Conservation (phyloP, 2,329 filamentous ascomycete species). For the Dendryphion nanum region DNA sequence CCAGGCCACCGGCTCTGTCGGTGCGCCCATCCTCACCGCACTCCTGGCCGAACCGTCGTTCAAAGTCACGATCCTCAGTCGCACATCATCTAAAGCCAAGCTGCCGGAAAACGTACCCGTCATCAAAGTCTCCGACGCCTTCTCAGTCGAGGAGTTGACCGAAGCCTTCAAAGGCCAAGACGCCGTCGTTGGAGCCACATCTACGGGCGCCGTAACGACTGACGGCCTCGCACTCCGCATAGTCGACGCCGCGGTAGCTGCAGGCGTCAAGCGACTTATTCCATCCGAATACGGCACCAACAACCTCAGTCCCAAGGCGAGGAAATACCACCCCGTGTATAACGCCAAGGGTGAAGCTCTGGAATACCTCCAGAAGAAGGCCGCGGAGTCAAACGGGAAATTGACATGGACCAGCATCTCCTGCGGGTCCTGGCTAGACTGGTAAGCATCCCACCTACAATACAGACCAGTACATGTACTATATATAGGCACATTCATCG, state of each 20-base stretch:
- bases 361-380: slow-evolving; percentile 28
- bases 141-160: slow-evolving; percentile 24
- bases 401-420: slow-evolving; percentile 8
- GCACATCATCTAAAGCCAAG: slow-evolving; percentile 21
- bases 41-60: slow-evolving; percentile 34
- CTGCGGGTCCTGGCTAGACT: slow-evolving; percentile 25
- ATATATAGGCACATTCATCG: too few species aligned
- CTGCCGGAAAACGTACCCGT: slow-evolving; percentile 24
- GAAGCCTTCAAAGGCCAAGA: slow-evolving; percentile 36
- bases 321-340: slow-evolving; percentile 36
- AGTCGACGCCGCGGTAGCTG: slow-evolving; percentile 41
- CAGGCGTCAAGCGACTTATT: slow-evolving; percentile 41
- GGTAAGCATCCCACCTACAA: too few species aligned
- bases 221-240: slow-evolving; percentile 24
- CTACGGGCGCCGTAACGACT: slow-evolving; percentile 20
- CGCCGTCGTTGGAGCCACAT: slow-evolving; percentile 37
- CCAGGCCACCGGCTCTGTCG: slow-evolving; percentile 24
- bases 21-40: slow-evolving; percentile 25
- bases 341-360: slow-evolving; percentile 34
- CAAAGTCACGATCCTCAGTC: slow-evolving; percentile 32
- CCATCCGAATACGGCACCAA: slow-evolving; percentile 43
- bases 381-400: background rate
- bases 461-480: too few species aligned
- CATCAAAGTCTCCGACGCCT: slow-evolving; percentile 25
- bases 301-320: slow-evolving; percentile 29